Evolutionary conservation across 129 eudicot species (phyloP), one percentile per base, ranked within the genome.

Genomic region (Artemisia annua): DNA sequence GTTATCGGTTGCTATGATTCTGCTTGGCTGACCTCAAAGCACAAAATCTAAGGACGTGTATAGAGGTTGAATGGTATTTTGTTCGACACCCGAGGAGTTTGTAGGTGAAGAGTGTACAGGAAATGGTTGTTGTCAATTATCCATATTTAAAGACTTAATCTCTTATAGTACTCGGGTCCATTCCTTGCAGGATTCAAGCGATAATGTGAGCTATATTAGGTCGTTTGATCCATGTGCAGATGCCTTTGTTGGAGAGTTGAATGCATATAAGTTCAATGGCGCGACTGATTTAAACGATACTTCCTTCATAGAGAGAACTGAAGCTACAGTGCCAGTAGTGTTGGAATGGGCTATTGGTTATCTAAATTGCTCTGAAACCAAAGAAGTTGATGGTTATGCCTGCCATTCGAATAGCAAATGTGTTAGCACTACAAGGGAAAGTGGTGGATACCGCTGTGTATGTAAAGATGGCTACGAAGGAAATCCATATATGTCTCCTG

Each of bases 91-190:
- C 0, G 11, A 75, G 1, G 84, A 83, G 19, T 72, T 64, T 71
- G 3, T 17, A 11, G 71, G 12, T 5, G 81, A 69, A 0, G 49
- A 69, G n/a, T 86, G 91, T 71, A 59, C 79, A 0, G 86, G 88
- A 0, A 70, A 54, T 56, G 88, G 88, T 18, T 86, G 91, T 16
- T 83, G 84, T 72, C 80, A 80, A 63, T 80, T 75, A 12, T 22
- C 75, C 17, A 72, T 79, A 4, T 78, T 87, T 10, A 35, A 59
- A 26, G 30, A 26, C 30, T 39, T 39, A 7, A 39, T 39, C 46
- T 35, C 44, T 39, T 39, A 39, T 39, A 39, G 46, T 39, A 39
- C 46, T 39, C 10, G 10, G 46, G 46, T 39, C 46, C 46, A 1
- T 39, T 7, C 46, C 10, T 39, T 39, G 46, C 10, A 0, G 10